A percentile compares a stretch with the other conserved stretches of the same genome.
Conservation (phyloP, 495 filamentous ascomycete genomes). For the Daldinia concentrica region DNA sequence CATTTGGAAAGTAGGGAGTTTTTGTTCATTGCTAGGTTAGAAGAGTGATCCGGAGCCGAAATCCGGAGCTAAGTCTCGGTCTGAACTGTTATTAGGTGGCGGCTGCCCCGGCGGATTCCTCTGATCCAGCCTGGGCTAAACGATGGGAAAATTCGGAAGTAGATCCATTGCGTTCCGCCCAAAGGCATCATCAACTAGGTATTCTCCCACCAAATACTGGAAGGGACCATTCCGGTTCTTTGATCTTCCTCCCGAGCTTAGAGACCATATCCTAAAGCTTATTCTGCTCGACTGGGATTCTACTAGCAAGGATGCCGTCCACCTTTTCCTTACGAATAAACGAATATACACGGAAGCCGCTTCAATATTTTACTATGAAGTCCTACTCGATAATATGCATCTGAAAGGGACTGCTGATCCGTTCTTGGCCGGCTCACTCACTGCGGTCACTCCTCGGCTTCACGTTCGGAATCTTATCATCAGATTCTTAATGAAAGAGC, state of each 20-base stretch:
- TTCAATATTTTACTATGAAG: slow-evolving; percentile 42
- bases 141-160: slow-evolving; percentile 38
- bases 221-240: slow-evolving; percentile 43
- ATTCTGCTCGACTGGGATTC: slow-evolving; percentile 24
- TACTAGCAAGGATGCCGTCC: slow-evolving; percentile 20
- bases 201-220: slow-evolving; percentile 17
- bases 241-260: slow-evolving; percentile 44
- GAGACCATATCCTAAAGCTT: slow-evolving; percentile 34
- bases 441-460: slow-evolving; percentile 31
- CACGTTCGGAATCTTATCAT: slow-evolving; percentile 35
- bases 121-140: neutral
- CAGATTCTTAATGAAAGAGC: slow-evolving; percentile 28
- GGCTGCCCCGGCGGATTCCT: neutral
- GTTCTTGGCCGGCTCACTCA: slow-evolving; percentile 30
- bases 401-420: slow-evolving; percentile 20
- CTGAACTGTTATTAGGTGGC: neutral
- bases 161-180: slow-evolving; percentile 37
- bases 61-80: neutral
- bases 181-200: slow-evolving; percentile 6
- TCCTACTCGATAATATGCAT: slow-evolving; percentile 29
- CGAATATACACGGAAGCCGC: slow-evolving; percentile 40
- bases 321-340: slow-evolving; percentile 37
- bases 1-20: neutral
- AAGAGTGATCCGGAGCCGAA: neutral
- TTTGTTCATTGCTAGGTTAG: neutral